Conservation (phyloP, 306 rosid genomes). For the Purshia tridentata region DNA sequence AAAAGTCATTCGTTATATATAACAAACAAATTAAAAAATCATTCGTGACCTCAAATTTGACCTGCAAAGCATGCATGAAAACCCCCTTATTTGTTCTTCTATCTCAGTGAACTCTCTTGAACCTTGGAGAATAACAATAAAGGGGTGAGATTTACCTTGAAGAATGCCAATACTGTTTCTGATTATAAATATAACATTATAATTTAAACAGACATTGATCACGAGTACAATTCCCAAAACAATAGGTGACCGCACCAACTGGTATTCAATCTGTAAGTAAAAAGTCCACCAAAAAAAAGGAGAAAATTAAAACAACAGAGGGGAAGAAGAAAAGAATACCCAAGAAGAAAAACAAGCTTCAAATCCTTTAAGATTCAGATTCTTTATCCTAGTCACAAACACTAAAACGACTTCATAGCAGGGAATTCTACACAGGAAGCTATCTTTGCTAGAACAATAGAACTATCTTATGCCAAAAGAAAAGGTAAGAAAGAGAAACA, state of each 20-base stretch:
- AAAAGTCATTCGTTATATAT: no score
- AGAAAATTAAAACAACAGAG: neutral
- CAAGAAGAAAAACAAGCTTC: neutral
- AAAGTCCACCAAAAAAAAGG: neutral
- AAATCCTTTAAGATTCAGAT: neutral
- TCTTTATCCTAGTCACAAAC: neutral
- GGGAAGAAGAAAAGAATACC: neutral
- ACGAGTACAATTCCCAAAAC: neutral
- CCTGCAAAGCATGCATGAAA: neutral
- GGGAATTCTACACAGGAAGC: neutral
- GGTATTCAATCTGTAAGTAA: neutral
- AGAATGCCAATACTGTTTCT: neutral
- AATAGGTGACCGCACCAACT: neutral
- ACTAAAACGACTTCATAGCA: neutral
- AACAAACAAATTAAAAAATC: no score
- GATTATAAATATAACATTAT: neutral
- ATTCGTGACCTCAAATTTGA: no score
- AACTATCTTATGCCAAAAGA: neutral
- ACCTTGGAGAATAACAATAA: neutral
- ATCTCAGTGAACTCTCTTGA: neutral
- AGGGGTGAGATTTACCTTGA: neutral
- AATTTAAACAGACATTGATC: constrained; percentile 1
- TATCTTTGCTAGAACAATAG: neutral
- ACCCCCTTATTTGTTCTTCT: neutral
- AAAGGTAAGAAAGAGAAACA: neutral